Base-by-base conservation (phyloP, 306 rosid species). In the Lathyrus sativus region DNA sequence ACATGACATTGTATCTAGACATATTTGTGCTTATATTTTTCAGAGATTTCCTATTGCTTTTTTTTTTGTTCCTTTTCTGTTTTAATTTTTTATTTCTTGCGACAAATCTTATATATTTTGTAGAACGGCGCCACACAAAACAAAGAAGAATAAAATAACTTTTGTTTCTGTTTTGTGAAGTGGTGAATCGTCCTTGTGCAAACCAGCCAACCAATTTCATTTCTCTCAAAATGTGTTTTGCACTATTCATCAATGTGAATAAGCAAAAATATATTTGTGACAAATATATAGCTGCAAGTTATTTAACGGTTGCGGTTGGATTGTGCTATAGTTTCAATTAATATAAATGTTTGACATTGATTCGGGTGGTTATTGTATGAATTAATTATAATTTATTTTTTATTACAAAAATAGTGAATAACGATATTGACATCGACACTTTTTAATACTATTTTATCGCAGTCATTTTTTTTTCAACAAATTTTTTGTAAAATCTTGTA, bases 141-240 rank as follows among this genome's bases (percentile, higher is more conserved):
- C 57, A 65, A 45, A 62, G 55, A 24, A 64, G 37, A 65, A 65
- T 42, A 26, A 12, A 45, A 6, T 67, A 67, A 15, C 28, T 67
- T 46, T 50, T 33, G 61, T 39, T 50, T 67, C 45, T 11, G 46
- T 66, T 26, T 7, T 50, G 60, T 31, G 71, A 67, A 51, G 61
- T 51, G 72, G 49, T 11, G 72, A 37, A 51, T 51, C 38, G 61
- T 51, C 62, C 62, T 49, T 6, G 73, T 54, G 50, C 38, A 37
- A 51, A 53, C 24, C 14, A 68, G 38, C 41, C 26, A 54, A 37
- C 64, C 53, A 68, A 54, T 53, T 53, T 50, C 17, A 37, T 37
- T 37, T 29, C 12, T 29, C 18, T 0, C 11, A 11, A 46, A 17
- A 28, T 29, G 10, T 26, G 6, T 22, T 53, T 22, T 22, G 35